These are phyloP conservation scores for Fusarium austroafricanum DNA, from an alignment of 2,329 filamentous ascomycete genomes.

Conservation along the genomic window DNA sequence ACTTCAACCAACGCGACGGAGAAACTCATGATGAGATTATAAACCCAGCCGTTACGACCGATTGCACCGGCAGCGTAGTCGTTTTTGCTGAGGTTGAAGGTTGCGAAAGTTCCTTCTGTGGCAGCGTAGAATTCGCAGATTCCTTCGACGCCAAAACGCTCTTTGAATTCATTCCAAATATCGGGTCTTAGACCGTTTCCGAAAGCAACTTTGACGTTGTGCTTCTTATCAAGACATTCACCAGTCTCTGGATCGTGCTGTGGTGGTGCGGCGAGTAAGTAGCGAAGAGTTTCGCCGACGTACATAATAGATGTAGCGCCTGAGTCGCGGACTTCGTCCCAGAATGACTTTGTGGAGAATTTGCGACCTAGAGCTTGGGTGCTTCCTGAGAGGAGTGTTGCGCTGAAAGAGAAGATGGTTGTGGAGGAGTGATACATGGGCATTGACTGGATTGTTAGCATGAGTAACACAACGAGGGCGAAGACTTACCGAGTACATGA, in stretches of 20 bases:
- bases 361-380: constrained; percentile 80
- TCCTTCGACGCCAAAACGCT: constrained; percentile 79
- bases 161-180: constrained; percentile 85
- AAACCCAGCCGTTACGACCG: constrained; percentile 75
- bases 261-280: constrained; percentile 76
- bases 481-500: constrained; percentile 76
- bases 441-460: constrained; percentile 71
- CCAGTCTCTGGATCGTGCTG: constrained; percentile 72
- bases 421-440: constrained; percentile 90
- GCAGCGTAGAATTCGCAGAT: constrained; percentile 86
- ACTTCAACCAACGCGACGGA: constrained; percentile 72
- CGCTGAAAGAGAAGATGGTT: constrained; percentile 73
- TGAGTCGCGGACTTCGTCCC: constrained; percentile 77
- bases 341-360: constrained; percentile 83
- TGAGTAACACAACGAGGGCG: background rate
- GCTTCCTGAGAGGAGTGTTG: constrained; percentile 68
- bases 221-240: constrained; percentile 76
- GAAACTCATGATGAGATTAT: constrained; percentile 63
- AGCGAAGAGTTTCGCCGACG: constrained; percentile 88
- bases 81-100: constrained; percentile 80
- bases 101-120: constrained; percentile 76
- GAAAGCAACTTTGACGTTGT: constrained; percentile 79
- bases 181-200: constrained; percentile 89
- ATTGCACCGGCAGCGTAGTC: constrained; percentile 81
- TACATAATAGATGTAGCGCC: constrained; percentile 85